Evolutionary conservation across 305 asterid species (phyloP), one percentile per base, ranked within the genome.

Genomic region (Andrographis paniculata): DNA sequence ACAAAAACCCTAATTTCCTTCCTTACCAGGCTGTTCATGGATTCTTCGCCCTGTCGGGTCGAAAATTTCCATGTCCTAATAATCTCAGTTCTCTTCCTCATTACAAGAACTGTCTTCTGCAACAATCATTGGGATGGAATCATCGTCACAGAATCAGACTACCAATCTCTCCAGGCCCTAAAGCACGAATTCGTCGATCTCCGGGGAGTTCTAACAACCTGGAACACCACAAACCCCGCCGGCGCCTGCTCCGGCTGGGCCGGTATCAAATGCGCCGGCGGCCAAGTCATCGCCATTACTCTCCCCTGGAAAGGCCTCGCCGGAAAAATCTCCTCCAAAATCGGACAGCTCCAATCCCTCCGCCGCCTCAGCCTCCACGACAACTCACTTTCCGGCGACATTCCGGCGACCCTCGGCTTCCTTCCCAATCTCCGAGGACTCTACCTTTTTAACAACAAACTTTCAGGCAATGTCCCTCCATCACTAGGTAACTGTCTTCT

Each of bases 281-380:
- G 95, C 0, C 74, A 72, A 19, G 93, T 88, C 30, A 76, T 77
- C n/a, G 80, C 82, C 6, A 80, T 87, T 33, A 87, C 75, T 65
- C 92, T 87, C n/a, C 96, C 96, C 0, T 87, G 63, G 94, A 85
- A 65, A 49, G 93, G 79, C n/a, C 47, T 85, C 15, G 77, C 93
- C 13, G 97, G 97, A 1, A 64, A 75, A 21, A 73, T 89, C 28
- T 79, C 95, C 3, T 88, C 79, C 20, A 72, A 64, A 55, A 74
- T 85, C 9, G 91, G 93, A 3, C 86, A 76, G 37, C 76, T 89
- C 12, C 76, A 66, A 38, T 63, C 82, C n/a, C 89, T 89, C 40
- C 71, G 98, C 2, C 81, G 73, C 14, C 60, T 85, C 36, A 89
- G 98, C 61, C 79, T 89, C 51, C 98, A 89, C 60, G 84, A 85